Evolutionary conservation across 768 basidiomycete genomes (phyloP), one percentile per base, ranked within the genome.

Genomic region (Phanerodontia chrysosporium): DNA sequence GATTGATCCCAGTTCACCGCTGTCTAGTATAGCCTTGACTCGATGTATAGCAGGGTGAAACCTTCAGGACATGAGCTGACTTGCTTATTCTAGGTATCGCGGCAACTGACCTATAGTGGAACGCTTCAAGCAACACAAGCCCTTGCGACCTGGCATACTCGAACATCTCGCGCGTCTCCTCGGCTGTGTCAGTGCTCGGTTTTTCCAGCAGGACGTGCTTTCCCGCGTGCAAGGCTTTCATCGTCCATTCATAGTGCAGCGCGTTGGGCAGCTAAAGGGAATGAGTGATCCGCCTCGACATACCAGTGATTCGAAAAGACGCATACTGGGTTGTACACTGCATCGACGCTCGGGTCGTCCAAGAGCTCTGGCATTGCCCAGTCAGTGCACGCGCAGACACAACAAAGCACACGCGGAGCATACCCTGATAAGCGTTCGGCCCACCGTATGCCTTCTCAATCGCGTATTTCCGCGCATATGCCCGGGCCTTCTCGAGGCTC

Each of bases 181-280:
- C 80, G 2, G 81, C 79, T 0, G 78, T 80, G 55, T 80, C 65
- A n/a, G 76, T 72, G 44, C 72, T 77, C 46, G 84, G 85, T 62
- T 86, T 87, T 62, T 87, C 86, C 21, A 85, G 72, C 10, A 86
- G 72, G 25, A 87, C 84, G 59, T 86, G 84, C 65, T 88, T 86
- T 7, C 86, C 84, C 1, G 80, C 79, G 13, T 69, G 68, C 8
- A 87, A 77, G 5, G 84, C 81, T 62, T 82, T 84, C 78, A 82
- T 83, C 0, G 84, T 83, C 84, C 83, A 88, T 65, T 87, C 84
- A 55, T 78, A 83, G 62, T 87, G 84, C 32, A 87, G 72, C 14
- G 76, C 79, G 55, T 85, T 85, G 0, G 85, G 85, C 9, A 84
- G 74, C 82, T 82, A 35, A 35, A 36, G 2, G n/a, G 18, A 18